Evolutionary conservation across 116 monocot genomes (phyloP).

Genomic region (Cymodocea nodosa): DNA sequence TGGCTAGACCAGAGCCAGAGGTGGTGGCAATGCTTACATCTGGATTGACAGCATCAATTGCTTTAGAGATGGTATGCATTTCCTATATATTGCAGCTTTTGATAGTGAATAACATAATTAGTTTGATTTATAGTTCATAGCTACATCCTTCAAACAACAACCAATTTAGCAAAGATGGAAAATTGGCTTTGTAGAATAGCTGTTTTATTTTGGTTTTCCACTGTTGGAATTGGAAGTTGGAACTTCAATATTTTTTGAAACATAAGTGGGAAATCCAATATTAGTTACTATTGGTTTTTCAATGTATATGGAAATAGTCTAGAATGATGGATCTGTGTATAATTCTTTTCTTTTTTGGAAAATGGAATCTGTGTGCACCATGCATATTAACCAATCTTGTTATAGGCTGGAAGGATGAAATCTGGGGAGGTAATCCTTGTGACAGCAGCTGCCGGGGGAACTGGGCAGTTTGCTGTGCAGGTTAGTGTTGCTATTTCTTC

Average conservation of each 20-base stretch:
- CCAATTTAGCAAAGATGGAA: too few relatives aligned
- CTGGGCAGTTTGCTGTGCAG: conserved; percentile 99
- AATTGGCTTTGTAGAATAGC: background rate
- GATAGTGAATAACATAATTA: too few relatives aligned
- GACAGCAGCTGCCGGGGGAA: conserved; percentile 99
- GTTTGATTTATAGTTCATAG: too few relatives aligned
- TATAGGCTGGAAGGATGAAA: conserved; percentile 64
- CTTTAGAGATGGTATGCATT: conserved; percentile 68
- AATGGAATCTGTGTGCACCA: too few relatives aligned
- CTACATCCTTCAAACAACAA: too few relatives aligned
- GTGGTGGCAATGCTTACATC: conserved; percentile 96
- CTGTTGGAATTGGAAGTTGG: too few relatives aligned
- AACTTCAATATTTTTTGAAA: too few relatives aligned
- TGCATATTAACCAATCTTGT: background rate
- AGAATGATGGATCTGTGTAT: too few relatives aligned
- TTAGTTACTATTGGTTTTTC: too few relatives aligned
- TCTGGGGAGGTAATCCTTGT: conserved; percentile 73
- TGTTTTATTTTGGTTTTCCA: background rate
- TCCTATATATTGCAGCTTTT: background rate
- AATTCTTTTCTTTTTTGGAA: too few relatives aligned
- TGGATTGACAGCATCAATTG: conserved; percentile 95
- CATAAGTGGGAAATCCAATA: too few relatives aligned
- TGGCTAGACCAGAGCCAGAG: conserved; percentile 87
- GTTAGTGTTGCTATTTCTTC: conserved; percentile 13
- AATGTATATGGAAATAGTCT: too few relatives aligned